Evolutionary conservation across 1,139 yeast genomes (phyloP).

Genomic region (Hansenula lynferdii): DNA sequence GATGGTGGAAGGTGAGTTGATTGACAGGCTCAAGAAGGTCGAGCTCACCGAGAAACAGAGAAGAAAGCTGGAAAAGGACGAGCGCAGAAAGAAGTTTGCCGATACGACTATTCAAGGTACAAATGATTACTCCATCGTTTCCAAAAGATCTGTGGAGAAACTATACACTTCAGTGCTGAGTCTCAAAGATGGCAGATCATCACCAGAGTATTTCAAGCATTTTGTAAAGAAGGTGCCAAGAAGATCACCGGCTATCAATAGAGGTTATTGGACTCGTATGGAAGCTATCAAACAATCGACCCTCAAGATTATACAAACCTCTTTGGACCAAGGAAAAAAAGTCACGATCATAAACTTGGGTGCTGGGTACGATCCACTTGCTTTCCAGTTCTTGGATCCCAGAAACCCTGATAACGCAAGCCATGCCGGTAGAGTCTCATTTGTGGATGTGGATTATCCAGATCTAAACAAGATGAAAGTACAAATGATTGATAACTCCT

Average conservation of each 20-base stretch:
- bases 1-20: too few relatives aligned
- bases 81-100: conserved; percentile 43
- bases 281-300: conserved; percentile 58
- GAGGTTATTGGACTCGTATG: conserved; percentile 85
- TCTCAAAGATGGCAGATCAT: conserved; percentile 8
- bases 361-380: conserved; percentile 78
- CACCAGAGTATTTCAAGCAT: conserved; percentile 45
- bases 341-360: conserved; percentile 62
- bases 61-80: conserved; percentile 41
- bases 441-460: conserved; percentile 74
- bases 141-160: conserved; percentile 75
- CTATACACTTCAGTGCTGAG: conserved; percentile 42
- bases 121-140: conserved; percentile 77
- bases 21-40: conserved; percentile 17
- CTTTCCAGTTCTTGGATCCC: conserved; percentile 56
- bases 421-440: conserved; percentile 32
- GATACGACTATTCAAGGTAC: conserved; percentile 76
- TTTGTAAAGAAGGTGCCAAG: conserved; percentile 68
- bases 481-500: conserved; percentile 42
- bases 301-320: conserved; percentile 34
- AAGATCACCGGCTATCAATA: conserved; percentile 74
- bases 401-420: conserved; percentile 19
- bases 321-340: conserved; percentile 17
- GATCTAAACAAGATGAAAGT: conserved; percentile 58
- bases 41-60: conserved; percentile 2